These are phyloP conservation scores for Atractiella rhizophila DNA, from an alignment of 768 basidiomycete genomes.

Conservation along the genomic window DNA sequence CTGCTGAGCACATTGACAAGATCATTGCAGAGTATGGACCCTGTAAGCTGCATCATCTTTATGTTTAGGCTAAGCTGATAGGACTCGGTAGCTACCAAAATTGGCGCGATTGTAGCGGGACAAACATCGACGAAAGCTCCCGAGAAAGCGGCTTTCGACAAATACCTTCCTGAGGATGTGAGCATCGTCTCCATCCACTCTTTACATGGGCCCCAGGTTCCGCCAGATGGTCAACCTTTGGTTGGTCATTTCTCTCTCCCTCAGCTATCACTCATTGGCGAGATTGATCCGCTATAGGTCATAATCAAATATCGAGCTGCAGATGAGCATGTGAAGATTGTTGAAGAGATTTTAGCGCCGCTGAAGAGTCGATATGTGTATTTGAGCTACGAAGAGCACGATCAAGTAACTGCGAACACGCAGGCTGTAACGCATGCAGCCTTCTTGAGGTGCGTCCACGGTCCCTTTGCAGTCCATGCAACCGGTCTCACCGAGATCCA, in stretches of 20 bases:
- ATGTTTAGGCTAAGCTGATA: neutral
- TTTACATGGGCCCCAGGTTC: conserved; percentile 73
- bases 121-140: conserved; percentile 96
- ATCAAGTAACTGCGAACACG: conserved; percentile 85
- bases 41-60: conserved; percentile 31
- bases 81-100: conserved; percentile 45
- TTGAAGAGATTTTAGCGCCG: conserved; percentile 55
- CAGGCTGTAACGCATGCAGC: conserved; percentile 97
- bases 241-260: conserved; percentile 26
- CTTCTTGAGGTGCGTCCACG: conserved; percentile 47
- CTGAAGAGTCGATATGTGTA: conserved; percentile 70
- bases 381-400: conserved; percentile 87
- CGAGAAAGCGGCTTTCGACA: conserved; percentile 68
- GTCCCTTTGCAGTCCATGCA: neutral
- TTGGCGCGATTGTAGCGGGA: conserved; percentile 72
- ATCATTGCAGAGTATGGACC: conserved; percentile 79
- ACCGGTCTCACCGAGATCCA: neutral
- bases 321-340: conserved; percentile 42
- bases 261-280: neutral
- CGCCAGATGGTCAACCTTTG: conserved; percentile 65
- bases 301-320: conserved; percentile 66
- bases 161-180: conserved; percentile 56
- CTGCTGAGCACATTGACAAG: conserved; percentile 56
- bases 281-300: conserved; percentile 29
- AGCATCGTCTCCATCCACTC: conserved; percentile 84